Evolutionary conservation across 1,284 basidiomycete genomes (phyloP).

Genomic region (Cryptococcus hybrid): DNA sequence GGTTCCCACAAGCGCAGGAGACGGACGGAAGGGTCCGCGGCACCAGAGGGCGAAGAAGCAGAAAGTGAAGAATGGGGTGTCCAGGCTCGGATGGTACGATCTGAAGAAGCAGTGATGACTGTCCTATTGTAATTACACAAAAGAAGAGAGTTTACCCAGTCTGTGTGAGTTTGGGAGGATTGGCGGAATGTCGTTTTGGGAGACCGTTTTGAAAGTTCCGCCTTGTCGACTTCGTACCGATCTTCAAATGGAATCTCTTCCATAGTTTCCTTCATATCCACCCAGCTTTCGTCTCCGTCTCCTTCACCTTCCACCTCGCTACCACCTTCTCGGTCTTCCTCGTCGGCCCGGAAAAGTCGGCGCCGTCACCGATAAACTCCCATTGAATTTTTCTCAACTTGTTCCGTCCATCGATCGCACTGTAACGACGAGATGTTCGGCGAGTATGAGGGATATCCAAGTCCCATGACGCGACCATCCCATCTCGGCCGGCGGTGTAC

Average conservation of each 20-base stretch:
- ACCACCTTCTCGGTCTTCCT: slow-evolving; percentile 55
- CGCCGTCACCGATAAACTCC: slow-evolving; percentile 44
- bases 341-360: slow-evolving; percentile 66
- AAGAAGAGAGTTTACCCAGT: slow-evolving; percentile 96
- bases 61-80: slow-evolving; percentile 65
- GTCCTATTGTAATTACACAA: slow-evolving; percentile 93
- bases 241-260: slow-evolving; percentile 63
- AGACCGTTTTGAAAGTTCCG: slow-evolving; percentile 2
- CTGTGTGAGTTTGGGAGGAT: slow-evolving; percentile 78
- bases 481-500: slow-evolving; percentile 91
- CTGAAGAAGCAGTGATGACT: slow-evolving; percentile 91
- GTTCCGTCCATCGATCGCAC: slow-evolving; percentile 4
- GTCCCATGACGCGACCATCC: slow-evolving; percentile 89
- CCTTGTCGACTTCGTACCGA: slow-evolving; percentile 70
- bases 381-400: slow-evolving; percentile 24
- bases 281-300: slow-evolving; percentile 20
- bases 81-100: slow-evolving; percentile 94
- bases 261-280: slow-evolving; percentile 8
- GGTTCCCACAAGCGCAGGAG: slow-evolving; percentile 68
- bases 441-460: slow-evolving; percentile 65
- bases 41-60: too few species aligned
- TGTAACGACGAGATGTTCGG: slow-evolving; percentile 49
- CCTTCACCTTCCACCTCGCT: slow-evolving; percentile 56
- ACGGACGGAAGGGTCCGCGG: slow-evolving; percentile 52
- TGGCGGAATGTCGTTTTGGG: slow-evolving; percentile 64